A percentile compares a stretch with the other conserved stretches of the same genome.
phyloP scores from a whole-genome alignment of 2,329 filamentous ascomycete genomes.

The Plenodomus tracheiphilus region DNA sequence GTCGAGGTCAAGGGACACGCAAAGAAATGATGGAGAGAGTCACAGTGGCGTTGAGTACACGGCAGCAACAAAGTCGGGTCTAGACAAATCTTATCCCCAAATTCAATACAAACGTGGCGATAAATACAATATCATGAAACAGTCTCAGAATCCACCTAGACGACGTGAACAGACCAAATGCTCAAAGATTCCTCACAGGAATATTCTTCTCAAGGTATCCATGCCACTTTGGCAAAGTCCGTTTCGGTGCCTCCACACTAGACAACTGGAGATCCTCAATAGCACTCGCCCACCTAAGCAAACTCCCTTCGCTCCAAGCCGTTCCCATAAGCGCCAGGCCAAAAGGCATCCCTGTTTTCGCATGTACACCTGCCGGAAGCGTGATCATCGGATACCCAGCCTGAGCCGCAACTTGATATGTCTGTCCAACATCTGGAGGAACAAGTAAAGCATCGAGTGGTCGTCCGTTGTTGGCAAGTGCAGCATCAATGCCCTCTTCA shows the following conservation, averaged over 20 bases:
- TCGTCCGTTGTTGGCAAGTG: conserved; percentile 53
- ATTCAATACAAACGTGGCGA: too few species aligned
- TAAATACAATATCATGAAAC: too few species aligned
- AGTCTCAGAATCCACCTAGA: too few species aligned
- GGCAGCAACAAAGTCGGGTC: too few species aligned
- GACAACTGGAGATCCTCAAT: conserved; percentile 46
- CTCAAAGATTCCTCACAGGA: conserved; percentile 32
- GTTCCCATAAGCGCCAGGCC: conserved; percentile 57
- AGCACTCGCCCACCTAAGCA: conserved; percentile 62
- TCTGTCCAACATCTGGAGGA: conserved; percentile 68
- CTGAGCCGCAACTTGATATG: conserved; percentile 71
- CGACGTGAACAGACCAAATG: too few species aligned
- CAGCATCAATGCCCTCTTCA: conserved; percentile 71
- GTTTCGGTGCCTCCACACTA: conserved; percentile 17
- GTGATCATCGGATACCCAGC: conserved; percentile 76
- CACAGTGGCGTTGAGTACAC: too few species aligned
- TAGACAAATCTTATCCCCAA: too few species aligned
- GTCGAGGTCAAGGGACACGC: background rate
- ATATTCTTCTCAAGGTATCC: conserved; percentile 46
- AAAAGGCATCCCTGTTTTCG: conserved; percentile 50
- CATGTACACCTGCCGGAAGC: conserved; percentile 63
- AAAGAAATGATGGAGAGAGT: background rate
- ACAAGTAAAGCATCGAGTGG: conserved; percentile 67
- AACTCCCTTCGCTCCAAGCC: conserved; percentile 61
- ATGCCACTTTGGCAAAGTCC: conserved; percentile 43